Conservation (phyloP, 306 rosid genomes). For the Sesbania bispinosa region DNA sequence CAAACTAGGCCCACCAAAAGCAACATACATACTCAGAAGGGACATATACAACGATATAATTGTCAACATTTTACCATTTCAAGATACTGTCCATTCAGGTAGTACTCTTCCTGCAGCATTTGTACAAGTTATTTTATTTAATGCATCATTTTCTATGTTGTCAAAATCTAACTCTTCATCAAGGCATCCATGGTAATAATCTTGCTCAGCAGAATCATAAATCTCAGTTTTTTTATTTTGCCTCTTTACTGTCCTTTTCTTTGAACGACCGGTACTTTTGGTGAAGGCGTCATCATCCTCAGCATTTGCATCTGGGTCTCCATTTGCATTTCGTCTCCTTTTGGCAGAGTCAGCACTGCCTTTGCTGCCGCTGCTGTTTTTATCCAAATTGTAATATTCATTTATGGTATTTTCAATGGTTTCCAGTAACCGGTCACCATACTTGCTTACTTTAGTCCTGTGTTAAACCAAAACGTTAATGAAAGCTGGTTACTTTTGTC, state of each 20-base stretch:
- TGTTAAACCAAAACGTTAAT: too few species aligned
- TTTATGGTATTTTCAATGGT: conserved; percentile 61
- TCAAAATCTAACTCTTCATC: conserved; percentile 65
- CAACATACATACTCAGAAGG: too few species aligned
- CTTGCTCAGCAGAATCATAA: conserved; percentile 39
- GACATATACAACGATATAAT: too few species aligned
- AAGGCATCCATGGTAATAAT: conserved; percentile 30
- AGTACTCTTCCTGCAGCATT: conserved; percentile 56
- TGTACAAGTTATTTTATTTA: conserved; percentile 25
- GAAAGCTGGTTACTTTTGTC: too few species aligned
- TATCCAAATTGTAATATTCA: conserved; percentile 53
- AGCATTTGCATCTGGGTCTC: conserved; percentile 22
- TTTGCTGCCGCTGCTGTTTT: conserved; percentile 55
- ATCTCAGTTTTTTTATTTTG: conserved; percentile 32
- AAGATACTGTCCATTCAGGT: conserved; percentile 60
- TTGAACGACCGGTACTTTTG: conserved; percentile 58
- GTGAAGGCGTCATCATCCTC: conserved; percentile 55
- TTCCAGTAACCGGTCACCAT: conserved; percentile 75
- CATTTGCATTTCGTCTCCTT: conserved; percentile 55
- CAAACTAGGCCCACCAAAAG: neutral
- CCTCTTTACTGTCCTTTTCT: conserved; percentile 55
- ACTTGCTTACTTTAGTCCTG: conserved; percentile 76
- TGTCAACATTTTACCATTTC: too few species aligned
- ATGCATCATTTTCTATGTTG: conserved; percentile 38
- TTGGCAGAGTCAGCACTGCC: conserved; percentile 65